Evolutionary conservation across 1,284 basidiomycete species (phyloP), one percentile per base, ranked within the genome.

Genomic region (Pholiota adiposa): DNA sequence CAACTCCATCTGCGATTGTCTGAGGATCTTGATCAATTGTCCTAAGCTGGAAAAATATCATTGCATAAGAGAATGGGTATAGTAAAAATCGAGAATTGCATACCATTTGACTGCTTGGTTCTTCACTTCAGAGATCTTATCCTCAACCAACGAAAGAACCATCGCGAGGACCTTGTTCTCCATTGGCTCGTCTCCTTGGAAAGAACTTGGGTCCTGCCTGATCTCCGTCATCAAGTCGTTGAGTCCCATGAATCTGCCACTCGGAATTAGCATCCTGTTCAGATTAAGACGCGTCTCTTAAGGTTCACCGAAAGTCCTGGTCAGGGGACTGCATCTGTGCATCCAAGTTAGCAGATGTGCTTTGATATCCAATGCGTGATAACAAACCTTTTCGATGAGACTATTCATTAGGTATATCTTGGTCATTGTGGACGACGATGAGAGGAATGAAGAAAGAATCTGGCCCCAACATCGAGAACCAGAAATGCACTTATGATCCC

Each of bases 121-220:
- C 82, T 98, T 98, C 65, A 99, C 97, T 78, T 99, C 97, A 14
- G 94, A 94, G 69, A 97, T 98, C 76, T 89, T 89, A 77, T 99
- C 97, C 70, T 93, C 89, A 11, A 97, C 89, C 21, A 97, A 83
- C 21, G 86, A 81, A 21, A 98, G 80, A 1, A 97, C 94, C 69
- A 91, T 87, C 46, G 83, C 84, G 48, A 95, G 81, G 31, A 94
- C 86, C 68, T 90, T 92, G 71, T 81, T 87, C 79, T 98, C 96
- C 34, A 87, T 82, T 2, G 79, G 68, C 72, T 97, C 94, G 72
- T 97, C 96, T 43, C 92, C 87, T 16, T 85, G 73, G 70, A 93
- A 92, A 56, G 83, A 86, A 51, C 75, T 73, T 63, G 81, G 82
- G 84, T 91, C 86, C 69, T 86, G 82, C 70, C 83, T 87, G 77